These are phyloP conservation scores for Colletotrichum salicis DNA, from an alignment of 2,329 filamentous ascomycete species.

Conservation along the genomic window DNA sequence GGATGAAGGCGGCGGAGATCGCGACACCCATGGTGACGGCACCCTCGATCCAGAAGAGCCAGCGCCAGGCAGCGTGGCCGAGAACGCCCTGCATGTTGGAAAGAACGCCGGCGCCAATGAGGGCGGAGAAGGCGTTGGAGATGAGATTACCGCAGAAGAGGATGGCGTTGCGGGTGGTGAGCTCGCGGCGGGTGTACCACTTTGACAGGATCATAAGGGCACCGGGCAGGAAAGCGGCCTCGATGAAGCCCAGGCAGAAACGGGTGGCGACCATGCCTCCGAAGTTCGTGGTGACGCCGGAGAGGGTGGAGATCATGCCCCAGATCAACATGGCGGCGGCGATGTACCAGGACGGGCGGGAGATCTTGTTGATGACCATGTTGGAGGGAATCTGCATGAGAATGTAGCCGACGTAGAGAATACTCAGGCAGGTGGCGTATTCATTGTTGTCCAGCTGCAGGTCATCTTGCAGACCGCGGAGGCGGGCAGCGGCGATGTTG, in stretches of 20 bases:
- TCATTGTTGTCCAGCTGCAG: constrained; percentile 65
- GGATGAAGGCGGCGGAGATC: constrained; percentile 57
- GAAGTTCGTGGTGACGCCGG: constrained; percentile 63
- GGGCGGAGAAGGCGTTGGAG: constrained; percentile 68
- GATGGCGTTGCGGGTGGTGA: constrained; percentile 65
- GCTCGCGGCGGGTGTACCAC: constrained; percentile 72
- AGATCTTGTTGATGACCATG: constrained; percentile 66
- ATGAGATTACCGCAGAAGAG: constrained; percentile 70
- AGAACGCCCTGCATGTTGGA: constrained; percentile 66
- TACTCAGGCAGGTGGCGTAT: constrained; percentile 72
- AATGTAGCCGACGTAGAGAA: constrained; percentile 74
- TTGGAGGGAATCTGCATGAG: constrained; percentile 72
- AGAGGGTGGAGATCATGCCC: constrained; percentile 69
- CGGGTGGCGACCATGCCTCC: constrained; percentile 64
- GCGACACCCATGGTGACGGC: constrained; percentile 61
- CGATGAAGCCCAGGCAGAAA: constrained; percentile 70
- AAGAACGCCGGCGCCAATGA: constrained; percentile 68
- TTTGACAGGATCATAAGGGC: constrained; percentile 72
- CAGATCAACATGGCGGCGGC: constrained; percentile 65
- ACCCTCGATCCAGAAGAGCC: constrained; percentile 71
- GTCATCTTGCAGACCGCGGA: constrained; percentile 73
- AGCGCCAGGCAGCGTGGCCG: constrained; percentile 68
- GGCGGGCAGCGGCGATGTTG: constrained; percentile 74
- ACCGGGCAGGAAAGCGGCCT: constrained; percentile 73
- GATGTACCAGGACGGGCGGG: constrained; percentile 63